phyloP scores from a whole-genome alignment of 768 basidiomycete genomes.

The Sporobolomyces phaffii region DNA sequence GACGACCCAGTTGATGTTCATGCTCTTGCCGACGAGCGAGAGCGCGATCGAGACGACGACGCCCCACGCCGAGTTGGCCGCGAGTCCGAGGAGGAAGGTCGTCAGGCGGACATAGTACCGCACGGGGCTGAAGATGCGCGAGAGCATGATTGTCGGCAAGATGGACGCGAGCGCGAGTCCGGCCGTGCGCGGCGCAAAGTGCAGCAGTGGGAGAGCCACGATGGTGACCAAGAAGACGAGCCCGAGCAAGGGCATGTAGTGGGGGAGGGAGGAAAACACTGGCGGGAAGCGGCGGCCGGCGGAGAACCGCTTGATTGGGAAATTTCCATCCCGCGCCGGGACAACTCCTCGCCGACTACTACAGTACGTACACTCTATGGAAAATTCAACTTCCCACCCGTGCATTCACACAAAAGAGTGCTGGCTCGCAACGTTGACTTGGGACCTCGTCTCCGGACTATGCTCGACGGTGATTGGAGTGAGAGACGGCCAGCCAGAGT shows the following conservation, averaged over 20 bases:
- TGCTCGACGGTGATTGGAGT: no score
- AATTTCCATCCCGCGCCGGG: no score
- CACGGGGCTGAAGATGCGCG: conserved; percentile 17
- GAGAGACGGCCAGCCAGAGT: no score
- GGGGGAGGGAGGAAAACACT: not conserved
- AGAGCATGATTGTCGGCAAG: conserved; percentile 5
- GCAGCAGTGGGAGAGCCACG: conserved; percentile 12
- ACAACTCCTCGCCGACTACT: no score
- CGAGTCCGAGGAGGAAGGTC: conserved; percentile 31
- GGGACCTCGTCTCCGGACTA: no score
- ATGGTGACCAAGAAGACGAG: not conserved
- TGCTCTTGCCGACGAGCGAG: conserved; percentile 57
- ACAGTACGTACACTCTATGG: no score
- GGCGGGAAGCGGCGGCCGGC: not conserved
- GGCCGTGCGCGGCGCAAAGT: conserved; percentile 1
- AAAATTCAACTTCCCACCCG: no score
- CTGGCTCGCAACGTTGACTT: no score
- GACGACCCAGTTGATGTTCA: conserved; percentile 65
- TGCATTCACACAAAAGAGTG: no score
- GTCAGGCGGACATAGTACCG: conserved; percentile 36
- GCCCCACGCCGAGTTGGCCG: conserved; percentile 60
- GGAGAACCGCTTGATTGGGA: no score
- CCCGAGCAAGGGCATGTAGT: conserved; percentile 12
- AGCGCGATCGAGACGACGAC: conserved; percentile 62
- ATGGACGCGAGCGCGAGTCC: not conserved